Evolutionary conservation across 495 filamentous ascomycete genomes (phyloP), one percentile per base, ranked within the genome.

Genomic region (Acidomyces sp.): DNA sequence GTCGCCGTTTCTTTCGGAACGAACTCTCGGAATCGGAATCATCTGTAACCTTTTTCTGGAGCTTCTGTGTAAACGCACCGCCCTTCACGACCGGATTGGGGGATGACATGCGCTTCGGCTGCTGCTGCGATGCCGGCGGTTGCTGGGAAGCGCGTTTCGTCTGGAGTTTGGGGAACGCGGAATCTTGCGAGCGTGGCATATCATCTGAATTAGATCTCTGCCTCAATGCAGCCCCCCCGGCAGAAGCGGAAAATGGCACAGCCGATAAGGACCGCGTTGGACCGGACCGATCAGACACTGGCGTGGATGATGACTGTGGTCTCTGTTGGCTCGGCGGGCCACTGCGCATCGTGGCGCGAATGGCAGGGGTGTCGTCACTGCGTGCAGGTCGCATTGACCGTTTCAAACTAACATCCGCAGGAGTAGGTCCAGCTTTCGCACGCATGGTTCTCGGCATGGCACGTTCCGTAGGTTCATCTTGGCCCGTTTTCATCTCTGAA

Each of bases 1-100:
- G 37, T 23, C 65, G 60, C 24, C 60, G 56, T 20, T 60, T 51
- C 43, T 68, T 68, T 44, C 64, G 69, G 62, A 79, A 80, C 51
- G 72, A 75, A 52, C 73, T 78, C 10, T 52, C 60, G 6, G 61
- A 64, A 37, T 63, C 74, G 39, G 72, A 77, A 35, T 68, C 74
- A 50, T 71, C 70, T 34, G 46, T 24, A 2, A 39, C 16, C 21
- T 46, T 17, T 24, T 35, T 30, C 31, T 46, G 44, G 10, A 43
- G 26, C 28, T 39, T 34, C 16, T 28, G 6, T 20, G 39, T 44
- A 33, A 30, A 42, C 3, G 26, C 30, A 3, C 40, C 40, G 3
- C 27, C 7, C 7, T 7, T 13, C 15, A 29, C 6, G 9, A 13
- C 40, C 7, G 29, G 30, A 7, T 18, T 29, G 13, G 33, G 11